A percentile compares a stretch with the other conserved stretches of the same genome.
phyloP scores from a whole-genome alignment of 1,139 yeast genomes.

The Suhomyces bokatorum region DNA sequence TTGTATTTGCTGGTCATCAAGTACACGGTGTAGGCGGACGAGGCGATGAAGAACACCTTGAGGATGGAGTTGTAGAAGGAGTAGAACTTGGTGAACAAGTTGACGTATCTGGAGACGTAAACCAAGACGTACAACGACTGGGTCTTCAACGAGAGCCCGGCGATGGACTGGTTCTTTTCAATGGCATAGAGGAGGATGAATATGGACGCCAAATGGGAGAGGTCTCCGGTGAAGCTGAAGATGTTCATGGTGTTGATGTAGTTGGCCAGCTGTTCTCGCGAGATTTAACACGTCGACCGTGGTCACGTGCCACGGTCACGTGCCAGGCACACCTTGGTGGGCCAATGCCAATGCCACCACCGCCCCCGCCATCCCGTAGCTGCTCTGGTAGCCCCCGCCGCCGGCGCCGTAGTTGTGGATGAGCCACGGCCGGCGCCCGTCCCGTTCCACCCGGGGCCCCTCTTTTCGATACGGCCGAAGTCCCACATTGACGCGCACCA shows the following conservation, averaged over 20 bases:
- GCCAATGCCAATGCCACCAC: constrained; percentile 24
- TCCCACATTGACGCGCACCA: constrained; percentile 45
- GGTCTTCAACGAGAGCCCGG: constrained; percentile 87
- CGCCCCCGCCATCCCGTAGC: constrained; percentile 43
- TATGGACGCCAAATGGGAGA: constrained; percentile 81
- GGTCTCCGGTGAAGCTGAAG: constrained; percentile 67
- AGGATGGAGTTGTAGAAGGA: constrained; percentile 76
- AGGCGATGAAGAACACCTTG: constrained; percentile 76
- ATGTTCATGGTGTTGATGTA: constrained; percentile 39
- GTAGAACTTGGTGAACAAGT: constrained; percentile 57
- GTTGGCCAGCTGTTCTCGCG: neutral
- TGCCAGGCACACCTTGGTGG: neutral
- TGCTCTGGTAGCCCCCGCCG: constrained; percentile 49
- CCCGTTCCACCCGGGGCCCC: constrained; percentile 47
- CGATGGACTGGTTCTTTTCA: constrained; percentile 61
- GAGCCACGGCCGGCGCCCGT: constrained; percentile 32
- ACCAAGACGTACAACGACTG: constrained; percentile 80
- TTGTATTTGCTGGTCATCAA: constrained; percentile 66
- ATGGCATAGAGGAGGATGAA: constrained; percentile 74
- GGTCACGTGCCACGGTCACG: neutral
- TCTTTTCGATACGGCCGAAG: constrained; percentile 49
- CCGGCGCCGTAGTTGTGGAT: constrained; percentile 53
- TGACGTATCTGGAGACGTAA: constrained; percentile 76
- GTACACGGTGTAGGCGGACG: constrained; percentile 75
- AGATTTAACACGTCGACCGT: constrained; percentile 8